A percentile compares a stretch with the other conserved stretches of the same genome.
Conservation (phyloP, 2,329 filamentous ascomycete genomes). For the Pyrenophora graminea region DNA sequence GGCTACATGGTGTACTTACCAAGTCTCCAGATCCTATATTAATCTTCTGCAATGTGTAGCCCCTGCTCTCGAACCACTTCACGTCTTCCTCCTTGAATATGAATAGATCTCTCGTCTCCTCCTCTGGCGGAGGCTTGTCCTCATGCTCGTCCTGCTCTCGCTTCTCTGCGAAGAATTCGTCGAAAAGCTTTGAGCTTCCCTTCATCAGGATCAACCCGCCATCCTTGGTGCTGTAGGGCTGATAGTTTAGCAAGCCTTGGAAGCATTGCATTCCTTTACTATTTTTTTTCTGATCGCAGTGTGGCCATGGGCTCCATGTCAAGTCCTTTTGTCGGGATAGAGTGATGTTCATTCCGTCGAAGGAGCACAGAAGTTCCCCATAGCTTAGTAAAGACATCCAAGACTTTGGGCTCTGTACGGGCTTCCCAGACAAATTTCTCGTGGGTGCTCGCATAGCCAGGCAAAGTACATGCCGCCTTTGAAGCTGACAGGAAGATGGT, state of each 20-base stretch:
- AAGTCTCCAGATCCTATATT: constrained; percentile 50
- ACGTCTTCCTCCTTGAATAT: constrained; percentile 51
- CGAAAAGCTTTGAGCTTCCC: constrained; percentile 49
- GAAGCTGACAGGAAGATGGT: constrained; percentile 46
- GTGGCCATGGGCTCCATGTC: constrained; percentile 47
- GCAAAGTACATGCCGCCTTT: constrained; percentile 53
- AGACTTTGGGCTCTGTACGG: constrained; percentile 45
- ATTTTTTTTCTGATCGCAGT: constrained; percentile 45
- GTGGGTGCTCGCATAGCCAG: constrained; percentile 43
- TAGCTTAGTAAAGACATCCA: constrained; percentile 43
- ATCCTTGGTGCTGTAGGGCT: constrained; percentile 53
- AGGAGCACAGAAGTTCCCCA: constrained; percentile 48
- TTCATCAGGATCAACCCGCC: constrained; percentile 54
- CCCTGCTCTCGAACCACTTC: constrained; percentile 50
- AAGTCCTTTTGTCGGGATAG: constrained; percentile 42
- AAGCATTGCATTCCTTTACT: constrained; percentile 50
- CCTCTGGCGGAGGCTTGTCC: constrained; percentile 18
- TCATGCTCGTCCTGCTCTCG: constrained; percentile 17
- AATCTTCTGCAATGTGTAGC: constrained; percentile 49
- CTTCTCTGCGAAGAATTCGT: constrained; percentile 50
- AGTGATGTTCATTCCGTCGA: constrained; percentile 49
- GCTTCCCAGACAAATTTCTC: constrained; percentile 48
- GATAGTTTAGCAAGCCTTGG: constrained; percentile 53
- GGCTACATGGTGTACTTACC: too few relatives aligned
- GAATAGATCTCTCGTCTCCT: constrained; percentile 48